phyloP scores from a whole-genome alignment of 805 yeast species.

The Lachancea meyersii region DNA sequence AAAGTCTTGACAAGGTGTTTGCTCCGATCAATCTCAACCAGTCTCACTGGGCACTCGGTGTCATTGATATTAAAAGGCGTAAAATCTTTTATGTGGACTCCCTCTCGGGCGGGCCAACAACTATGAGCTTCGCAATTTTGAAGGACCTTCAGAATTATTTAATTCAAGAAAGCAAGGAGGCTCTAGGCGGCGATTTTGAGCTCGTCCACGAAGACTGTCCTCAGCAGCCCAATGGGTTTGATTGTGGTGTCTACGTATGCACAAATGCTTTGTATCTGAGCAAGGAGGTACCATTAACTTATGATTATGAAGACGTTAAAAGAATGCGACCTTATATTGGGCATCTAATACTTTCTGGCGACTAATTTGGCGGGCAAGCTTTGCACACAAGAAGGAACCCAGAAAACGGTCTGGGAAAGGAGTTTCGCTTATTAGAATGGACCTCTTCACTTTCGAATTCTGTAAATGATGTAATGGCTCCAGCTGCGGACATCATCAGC shows the following conservation, averaged over 20 bases:
- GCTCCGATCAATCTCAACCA: conserved; percentile 81
- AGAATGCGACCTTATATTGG: conserved; percentile 48
- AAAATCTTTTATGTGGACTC: conserved; percentile 76
- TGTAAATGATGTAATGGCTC: too few species aligned
- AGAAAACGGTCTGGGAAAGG: too few species aligned
- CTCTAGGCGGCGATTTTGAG: conserved; percentile 32
- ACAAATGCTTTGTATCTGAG: conserved; percentile 63
- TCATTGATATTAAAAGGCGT: conserved; percentile 55
- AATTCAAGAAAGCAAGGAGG: conserved; percentile 52
- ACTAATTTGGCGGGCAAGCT: neutral
- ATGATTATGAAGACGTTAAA: conserved; percentile 63
- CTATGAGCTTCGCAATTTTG: conserved; percentile 36
- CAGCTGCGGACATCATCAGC: too few species aligned
- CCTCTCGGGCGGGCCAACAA: conserved; percentile 38
- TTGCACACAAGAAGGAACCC: too few species aligned
- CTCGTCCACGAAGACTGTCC: conserved; percentile 49
- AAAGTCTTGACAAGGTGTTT: conserved; percentile 57
- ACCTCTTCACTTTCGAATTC: neutral
- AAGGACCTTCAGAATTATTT: conserved; percentile 54
- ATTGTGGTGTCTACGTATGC: conserved; percentile 93
- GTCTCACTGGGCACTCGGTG: conserved; percentile 90
- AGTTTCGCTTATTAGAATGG: too few species aligned
- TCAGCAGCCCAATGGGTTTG: conserved; percentile 82
- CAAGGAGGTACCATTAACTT: conserved; percentile 43
- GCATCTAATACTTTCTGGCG: conserved; percentile 19